Percentiles rank a stretch among this genome's conserved stretches.
Conservation (phyloP, 2,329 filamentous ascomycete species). For the Penicillium sp. region DNA sequence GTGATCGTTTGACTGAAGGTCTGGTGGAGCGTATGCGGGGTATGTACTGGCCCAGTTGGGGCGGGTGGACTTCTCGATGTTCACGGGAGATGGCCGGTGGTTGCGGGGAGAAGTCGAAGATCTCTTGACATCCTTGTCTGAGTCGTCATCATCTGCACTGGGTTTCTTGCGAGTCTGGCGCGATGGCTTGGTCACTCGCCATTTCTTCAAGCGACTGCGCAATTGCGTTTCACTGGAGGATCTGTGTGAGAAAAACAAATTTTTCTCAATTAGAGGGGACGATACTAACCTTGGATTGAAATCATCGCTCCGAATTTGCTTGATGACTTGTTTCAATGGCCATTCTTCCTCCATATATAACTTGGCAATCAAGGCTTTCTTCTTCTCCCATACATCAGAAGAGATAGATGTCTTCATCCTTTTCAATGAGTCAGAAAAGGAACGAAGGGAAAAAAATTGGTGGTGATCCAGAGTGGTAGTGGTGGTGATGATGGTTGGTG, state of each 20-base stretch:
- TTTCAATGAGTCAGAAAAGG: constrained; percentile 4
- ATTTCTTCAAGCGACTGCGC: constrained; percentile 46
- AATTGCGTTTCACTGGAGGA: constrained; percentile 45
- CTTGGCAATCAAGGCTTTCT: constrained; percentile 41
- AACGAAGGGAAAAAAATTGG: not conserved
- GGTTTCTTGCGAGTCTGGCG: constrained; percentile 44
- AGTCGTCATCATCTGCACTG: constrained; percentile 23
- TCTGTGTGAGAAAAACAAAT: not conserved
- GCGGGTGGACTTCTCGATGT: constrained; percentile 2
- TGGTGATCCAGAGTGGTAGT: not conserved
- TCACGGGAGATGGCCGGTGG: constrained; percentile 6
- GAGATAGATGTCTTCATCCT: constrained; percentile 45
- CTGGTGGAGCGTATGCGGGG: constrained; percentile 11
- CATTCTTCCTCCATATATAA: constrained; percentile 47
- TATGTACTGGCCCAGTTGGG: constrained; percentile 16
- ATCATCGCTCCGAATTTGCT: constrained; percentile 43
- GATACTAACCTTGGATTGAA: constrained; percentile 44
- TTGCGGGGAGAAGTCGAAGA: constrained; percentile 11
- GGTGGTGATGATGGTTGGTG: not conserved
- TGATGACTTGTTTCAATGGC: constrained; percentile 47
- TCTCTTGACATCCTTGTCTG: constrained; percentile 15
- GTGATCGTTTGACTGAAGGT: constrained; percentile 6
- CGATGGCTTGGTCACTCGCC: constrained; percentile 47
- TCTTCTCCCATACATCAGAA: constrained; percentile 46
- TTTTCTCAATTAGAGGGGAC: not conserved